phyloP scores from a whole-genome alignment of 257 asterid species.

The Gentiana macrophylla region DNA sequence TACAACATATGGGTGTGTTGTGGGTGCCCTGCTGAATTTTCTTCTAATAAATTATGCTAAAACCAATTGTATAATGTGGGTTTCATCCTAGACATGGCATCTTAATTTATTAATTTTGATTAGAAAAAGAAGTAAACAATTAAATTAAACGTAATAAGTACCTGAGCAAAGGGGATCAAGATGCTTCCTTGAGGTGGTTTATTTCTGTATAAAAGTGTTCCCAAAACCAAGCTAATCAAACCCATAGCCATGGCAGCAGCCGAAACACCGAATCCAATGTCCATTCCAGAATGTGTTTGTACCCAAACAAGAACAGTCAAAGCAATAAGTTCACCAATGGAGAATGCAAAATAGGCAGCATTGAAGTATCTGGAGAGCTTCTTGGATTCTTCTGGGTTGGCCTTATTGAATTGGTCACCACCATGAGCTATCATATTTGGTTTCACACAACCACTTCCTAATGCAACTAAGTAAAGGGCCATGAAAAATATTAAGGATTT shows the following conservation, averaged over 20 bases:
- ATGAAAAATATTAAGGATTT: conserved; percentile 52
- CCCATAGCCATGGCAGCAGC: conserved; percentile 92
- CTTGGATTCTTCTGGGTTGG: conserved; percentile 40
- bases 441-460: conserved; percentile 94
- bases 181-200: conserved; percentile 80
- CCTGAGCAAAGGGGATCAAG: conserved; percentile 78
- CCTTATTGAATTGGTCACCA: conserved; percentile 66
- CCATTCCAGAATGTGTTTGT: conserved; percentile 98
- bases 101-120: too few relatives aligned
- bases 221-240: conserved; percentile 46
- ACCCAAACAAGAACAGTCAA: conserved; percentile 70
- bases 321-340: conserved; percentile 75
- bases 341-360: conserved; percentile 88
- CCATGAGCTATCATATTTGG: conserved; percentile 97
- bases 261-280: conserved; percentile 78
- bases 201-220: conserved; percentile 47
- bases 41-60: too few relatives aligned
- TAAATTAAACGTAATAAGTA: conserved; percentile 8
- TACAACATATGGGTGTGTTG: too few relatives aligned
- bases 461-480: conserved; percentile 81
- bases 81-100: too few relatives aligned
- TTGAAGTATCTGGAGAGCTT: conserved; percentile 76
- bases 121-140: too few relatives aligned
- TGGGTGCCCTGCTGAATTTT: too few relatives aligned
- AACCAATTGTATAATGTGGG: too few relatives aligned